Percentiles rank a stretch among this genome's conserved stretches.
phyloP scores from a whole-genome alignment of 352 stramenopile species.

The Globisporangium iwayamae region DNA sequence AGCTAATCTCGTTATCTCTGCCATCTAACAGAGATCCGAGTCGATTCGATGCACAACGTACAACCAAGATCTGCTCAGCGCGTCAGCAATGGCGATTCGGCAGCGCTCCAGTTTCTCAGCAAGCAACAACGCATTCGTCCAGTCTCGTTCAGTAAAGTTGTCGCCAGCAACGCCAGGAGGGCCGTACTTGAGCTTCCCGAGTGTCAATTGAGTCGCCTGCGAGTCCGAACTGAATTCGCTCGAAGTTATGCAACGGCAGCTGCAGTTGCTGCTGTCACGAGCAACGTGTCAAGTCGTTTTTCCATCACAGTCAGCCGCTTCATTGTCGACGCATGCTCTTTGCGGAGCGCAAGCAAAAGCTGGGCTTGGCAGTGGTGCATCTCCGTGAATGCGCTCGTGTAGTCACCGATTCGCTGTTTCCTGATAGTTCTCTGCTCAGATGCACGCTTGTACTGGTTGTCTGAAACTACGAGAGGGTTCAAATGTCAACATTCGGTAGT shows the following conservation, averaged over 20 bases:
- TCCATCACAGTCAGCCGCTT: slow-evolving; percentile 37
- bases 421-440: slow-evolving; percentile 47
- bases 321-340: slow-evolving; percentile 43
- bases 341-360: slow-evolving; percentile 35
- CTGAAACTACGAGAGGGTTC: slow-evolving; percentile 13
- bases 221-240: neutral
- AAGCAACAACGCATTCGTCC: slow-evolving; percentile 2
- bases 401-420: slow-evolving; percentile 39
- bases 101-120: slow-evolving; percentile 29
- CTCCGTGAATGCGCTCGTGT: slow-evolving; percentile 36
- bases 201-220: slow-evolving; percentile 23
- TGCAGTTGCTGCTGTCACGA: slow-evolving; percentile 13
- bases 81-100: slow-evolving; percentile 50
- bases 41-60: slow-evolving; percentile 33
- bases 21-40: slow-evolving; percentile 26
- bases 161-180: slow-evolving; percentile 12
- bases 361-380: slow-evolving; percentile 44
- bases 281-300: slow-evolving; percentile 33
- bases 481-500: neutral
- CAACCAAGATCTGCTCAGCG: slow-evolving; percentile 51
- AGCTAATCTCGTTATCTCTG: neutral
- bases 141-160: slow-evolving; percentile 12
- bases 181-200: slow-evolving; percentile 41
- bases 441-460: slow-evolving; percentile 31
- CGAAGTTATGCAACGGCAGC: slow-evolving; percentile 11